Base-by-base conservation (phyloP, 345 rosid species). In the Gynandropsis gynandra region DNA sequence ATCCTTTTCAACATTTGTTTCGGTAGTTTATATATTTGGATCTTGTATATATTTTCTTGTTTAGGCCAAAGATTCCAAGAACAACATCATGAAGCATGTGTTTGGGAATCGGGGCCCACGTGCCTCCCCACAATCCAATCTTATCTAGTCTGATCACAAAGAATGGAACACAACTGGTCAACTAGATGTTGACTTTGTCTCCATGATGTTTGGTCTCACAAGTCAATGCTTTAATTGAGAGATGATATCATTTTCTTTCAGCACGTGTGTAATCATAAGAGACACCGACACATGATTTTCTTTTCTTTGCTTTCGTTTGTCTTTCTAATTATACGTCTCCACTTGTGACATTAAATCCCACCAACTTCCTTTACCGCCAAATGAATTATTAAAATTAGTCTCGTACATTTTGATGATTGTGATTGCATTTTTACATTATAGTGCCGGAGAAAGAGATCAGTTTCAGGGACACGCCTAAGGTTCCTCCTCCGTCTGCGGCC, bases 391-490 rank as follows among this genome's bases (percentile, higher is more conserved):
- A 5, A 2, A 24, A 24, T 24, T 24, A 24, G 29, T 24, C 29
- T 2, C 29, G 5, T 24, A 24, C 29, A 24, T 24, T 24, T 24
- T 24, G 5, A 24, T 24, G 29, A 24, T 24, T 24, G 13, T 13
- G 31, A 29, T 4, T 44, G 53, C 12, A 47, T 64, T 24, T 16
- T 34, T 83, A 72, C 57, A 72, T 68, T 19, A 74, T 59, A 54
- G 45, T 77, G 63, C 89, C 86, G 62, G 84, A 85, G 61, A 87
- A 76, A 50, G 98, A 80, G 56, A 77, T 87, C 9, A 87, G 98
- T 74, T 90, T 83, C 59, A 84, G 73, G 40, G 83, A 83, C 58
- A 81, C 61, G 27, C 64, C 59, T 16, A 65, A 59, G 14, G 40
- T 32, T 21, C 55, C 55, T 4, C 64, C 50, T 39, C 50, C 44